These are phyloP conservation scores for Akanthomyces dipterigenus DNA, from an alignment of 2,329 filamentous ascomycete species.

Conservation along the genomic window DNA sequence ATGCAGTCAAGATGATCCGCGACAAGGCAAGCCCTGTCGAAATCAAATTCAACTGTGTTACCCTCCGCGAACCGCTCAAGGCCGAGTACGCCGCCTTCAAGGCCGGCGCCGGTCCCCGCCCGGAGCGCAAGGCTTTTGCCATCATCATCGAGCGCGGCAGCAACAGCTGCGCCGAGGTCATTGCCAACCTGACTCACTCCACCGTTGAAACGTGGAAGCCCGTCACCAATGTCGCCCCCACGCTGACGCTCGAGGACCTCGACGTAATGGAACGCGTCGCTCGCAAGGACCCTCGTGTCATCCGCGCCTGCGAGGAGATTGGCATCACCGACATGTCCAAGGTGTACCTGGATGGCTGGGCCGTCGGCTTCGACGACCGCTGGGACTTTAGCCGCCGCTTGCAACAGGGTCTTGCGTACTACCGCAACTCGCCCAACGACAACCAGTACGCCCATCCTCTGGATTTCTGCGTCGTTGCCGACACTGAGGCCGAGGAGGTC, in stretches of 20 bases:
- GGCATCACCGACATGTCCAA: conserved; percentile 79
- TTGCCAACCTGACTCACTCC: conserved; percentile 40
- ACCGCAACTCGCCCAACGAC: conserved; percentile 64
- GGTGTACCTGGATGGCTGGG: conserved; percentile 80
- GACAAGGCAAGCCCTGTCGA: conserved; percentile 26
- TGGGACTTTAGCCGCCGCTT: conserved; percentile 66
- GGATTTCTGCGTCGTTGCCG: conserved; percentile 37
- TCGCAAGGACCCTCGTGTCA: conserved; percentile 64
- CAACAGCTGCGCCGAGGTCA: conserved; percentile 40
- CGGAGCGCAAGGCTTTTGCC: conserved; percentile 42
- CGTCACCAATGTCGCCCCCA: conserved; percentile 39
- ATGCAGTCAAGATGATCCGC: conserved; percentile 42
- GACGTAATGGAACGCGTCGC: conserved; percentile 65
- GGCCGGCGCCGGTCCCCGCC: conserved; percentile 38
- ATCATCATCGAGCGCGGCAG: conserved; percentile 38
- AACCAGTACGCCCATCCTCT: conserved; percentile 54
- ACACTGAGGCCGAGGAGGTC: conserved; percentile 42
- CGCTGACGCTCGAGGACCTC: conserved; percentile 71
- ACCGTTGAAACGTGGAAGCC: conserved; percentile 39
- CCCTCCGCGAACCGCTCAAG: conserved; percentile 59
- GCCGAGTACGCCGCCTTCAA: conserved; percentile 56
- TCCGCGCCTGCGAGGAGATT: conserved; percentile 67
- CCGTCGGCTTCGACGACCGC: conserved; percentile 73
- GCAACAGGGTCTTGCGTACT: conserved; percentile 79
- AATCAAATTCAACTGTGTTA: conserved; percentile 55